Percentiles rank a stretch among this genome's conserved stretches.
Conservation (phyloP, 2,329 filamentous ascomycete genomes). For the Stagonosporopsis tanaceti region DNA sequence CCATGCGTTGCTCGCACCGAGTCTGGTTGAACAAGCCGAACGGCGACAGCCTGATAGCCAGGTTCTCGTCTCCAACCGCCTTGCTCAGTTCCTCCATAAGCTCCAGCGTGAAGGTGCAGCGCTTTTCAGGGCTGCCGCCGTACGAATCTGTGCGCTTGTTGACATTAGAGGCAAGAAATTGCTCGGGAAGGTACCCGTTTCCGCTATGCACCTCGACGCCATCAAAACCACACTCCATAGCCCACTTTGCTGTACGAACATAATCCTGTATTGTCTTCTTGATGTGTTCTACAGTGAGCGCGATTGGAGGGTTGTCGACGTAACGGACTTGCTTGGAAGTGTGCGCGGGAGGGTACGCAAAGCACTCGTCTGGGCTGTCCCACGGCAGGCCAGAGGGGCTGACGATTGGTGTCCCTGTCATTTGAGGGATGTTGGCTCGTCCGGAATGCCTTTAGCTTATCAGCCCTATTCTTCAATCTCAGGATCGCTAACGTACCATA, state of each 20-base stretch:
- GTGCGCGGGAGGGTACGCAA: constrained; percentile 40
- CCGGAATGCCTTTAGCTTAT: constrained; percentile 49
- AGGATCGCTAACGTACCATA: constrained; percentile 36
- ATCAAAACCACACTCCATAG: constrained; percentile 64
- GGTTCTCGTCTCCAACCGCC: constrained; percentile 38
- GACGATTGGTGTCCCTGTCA: constrained; percentile 51
- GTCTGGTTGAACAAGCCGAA: constrained; percentile 62
- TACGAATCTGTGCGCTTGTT: constrained; percentile 60
- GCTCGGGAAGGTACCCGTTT: constrained; percentile 62
- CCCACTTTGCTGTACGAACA: constrained; percentile 57
- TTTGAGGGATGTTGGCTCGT: constrained; percentile 50
- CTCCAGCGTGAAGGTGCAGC: constrained; percentile 64
- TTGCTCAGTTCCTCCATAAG: constrained; percentile 48
- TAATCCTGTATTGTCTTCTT: constrained; percentile 52
- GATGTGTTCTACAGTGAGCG: constrained; percentile 58
- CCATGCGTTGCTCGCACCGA: constrained; percentile 59
- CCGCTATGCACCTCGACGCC: constrained; percentile 60
- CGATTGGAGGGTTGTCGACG: constrained; percentile 40
- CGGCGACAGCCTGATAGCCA: constrained; percentile 38
- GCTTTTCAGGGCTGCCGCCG: constrained; percentile 59
- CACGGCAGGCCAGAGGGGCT: constrained; percentile 56
- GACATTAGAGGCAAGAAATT: constrained; percentile 58
- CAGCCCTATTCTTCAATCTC: not conserved
- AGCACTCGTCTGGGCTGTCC: constrained; percentile 53
- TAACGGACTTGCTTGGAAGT: constrained; percentile 41